phyloP scores from a whole-genome alignment of 495 filamentous ascomycete species.

The Daldinia bambusicola region DNA sequence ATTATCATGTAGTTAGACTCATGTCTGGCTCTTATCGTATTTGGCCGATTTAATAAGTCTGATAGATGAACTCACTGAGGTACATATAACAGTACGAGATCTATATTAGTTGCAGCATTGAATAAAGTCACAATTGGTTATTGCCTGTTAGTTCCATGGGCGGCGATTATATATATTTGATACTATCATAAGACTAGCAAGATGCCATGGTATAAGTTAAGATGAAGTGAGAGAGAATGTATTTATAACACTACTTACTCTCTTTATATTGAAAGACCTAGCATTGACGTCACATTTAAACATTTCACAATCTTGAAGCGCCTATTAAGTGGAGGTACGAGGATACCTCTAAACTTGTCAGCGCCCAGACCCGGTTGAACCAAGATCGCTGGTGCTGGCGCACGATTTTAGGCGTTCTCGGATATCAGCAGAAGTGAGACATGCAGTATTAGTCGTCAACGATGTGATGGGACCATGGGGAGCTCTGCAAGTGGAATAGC shows the following conservation, averaged over 20 bases:
- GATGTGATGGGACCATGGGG: conserved; percentile 40
- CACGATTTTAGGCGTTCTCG: conserved; percentile 32
- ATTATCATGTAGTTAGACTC: background rate
- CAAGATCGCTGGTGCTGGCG: conserved; percentile 38
- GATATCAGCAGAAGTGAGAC: conserved; percentile 42
- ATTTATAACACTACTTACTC: background rate
- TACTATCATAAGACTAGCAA: background rate
- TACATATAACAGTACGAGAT: background rate
- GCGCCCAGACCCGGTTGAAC: conserved; percentile 31
- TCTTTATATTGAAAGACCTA: background rate
- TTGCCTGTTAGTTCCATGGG: background rate
- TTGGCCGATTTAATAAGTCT: background rate
- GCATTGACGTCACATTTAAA: conserved; percentile 4
- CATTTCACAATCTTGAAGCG: conserved; percentile 33
- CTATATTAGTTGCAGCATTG: too few species aligned
- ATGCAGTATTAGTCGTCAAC: conserved; percentile 46
- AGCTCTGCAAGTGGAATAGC: conserved; percentile 34
- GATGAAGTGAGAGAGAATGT: background rate
- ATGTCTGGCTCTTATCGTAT: background rate
- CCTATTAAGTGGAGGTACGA: conserved; percentile 34
- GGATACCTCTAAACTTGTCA: conserved; percentile 20
- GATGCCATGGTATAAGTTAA: background rate
- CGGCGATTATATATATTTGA: background rate
- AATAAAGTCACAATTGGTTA: background rate
- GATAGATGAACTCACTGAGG: background rate